A percentile compares a stretch with the other conserved stretches of the same genome.
Evolutionary conservation across 495 filamentous ascomycete species (phyloP).

Genomic region (Cercophora newfieldiana): DNA sequence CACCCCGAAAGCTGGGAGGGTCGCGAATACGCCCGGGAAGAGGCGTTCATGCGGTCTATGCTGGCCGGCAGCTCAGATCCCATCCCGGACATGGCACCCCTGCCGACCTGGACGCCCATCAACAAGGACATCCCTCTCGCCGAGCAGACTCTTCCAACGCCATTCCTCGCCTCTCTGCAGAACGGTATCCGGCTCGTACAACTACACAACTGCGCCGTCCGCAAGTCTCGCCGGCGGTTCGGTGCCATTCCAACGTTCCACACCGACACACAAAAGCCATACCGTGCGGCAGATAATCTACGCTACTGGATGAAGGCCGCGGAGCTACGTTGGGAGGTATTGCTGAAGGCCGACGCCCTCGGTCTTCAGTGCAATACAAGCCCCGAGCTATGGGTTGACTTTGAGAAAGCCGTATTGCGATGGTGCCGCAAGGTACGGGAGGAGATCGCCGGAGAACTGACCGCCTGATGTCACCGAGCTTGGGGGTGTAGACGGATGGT

Average conservation of each 20-base stretch:
- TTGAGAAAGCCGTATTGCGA: constrained; percentile 74
- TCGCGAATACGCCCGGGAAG: constrained; percentile 73
- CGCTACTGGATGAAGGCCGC: constrained; percentile 95
- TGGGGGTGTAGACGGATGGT: background rate
- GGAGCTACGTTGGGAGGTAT: constrained; percentile 89
- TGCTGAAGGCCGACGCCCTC: constrained; percentile 81
- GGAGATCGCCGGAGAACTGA: constrained; percentile 60
- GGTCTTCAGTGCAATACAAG: constrained; percentile 73
- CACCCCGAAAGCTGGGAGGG: constrained; percentile 75
- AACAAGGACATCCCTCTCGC: constrained; percentile 35
- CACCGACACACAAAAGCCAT: constrained; percentile 88
- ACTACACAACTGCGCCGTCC: constrained; percentile 84
- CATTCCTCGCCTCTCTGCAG: constrained; percentile 70
- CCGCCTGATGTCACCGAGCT: constrained; percentile 1
- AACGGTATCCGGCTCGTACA: constrained; percentile 80
- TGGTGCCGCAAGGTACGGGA: constrained; percentile 78
- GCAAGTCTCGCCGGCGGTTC: constrained; percentile 80
- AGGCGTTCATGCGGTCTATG: constrained; percentile 73
- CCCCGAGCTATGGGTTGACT: constrained; percentile 68
- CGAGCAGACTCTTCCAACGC: constrained; percentile 58
- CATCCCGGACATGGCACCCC: constrained; percentile 38
- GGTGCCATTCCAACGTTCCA: constrained; percentile 89
- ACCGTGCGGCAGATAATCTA: constrained; percentile 89
- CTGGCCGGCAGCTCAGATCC: constrained; percentile 38
- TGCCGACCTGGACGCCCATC: constrained; percentile 72